Percentiles rank a stretch among this genome's conserved stretches.
These are phyloP conservation scores for Datura wrightii DNA, from an alignment of 257 asterid species.

Conservation along the genomic window DNA sequence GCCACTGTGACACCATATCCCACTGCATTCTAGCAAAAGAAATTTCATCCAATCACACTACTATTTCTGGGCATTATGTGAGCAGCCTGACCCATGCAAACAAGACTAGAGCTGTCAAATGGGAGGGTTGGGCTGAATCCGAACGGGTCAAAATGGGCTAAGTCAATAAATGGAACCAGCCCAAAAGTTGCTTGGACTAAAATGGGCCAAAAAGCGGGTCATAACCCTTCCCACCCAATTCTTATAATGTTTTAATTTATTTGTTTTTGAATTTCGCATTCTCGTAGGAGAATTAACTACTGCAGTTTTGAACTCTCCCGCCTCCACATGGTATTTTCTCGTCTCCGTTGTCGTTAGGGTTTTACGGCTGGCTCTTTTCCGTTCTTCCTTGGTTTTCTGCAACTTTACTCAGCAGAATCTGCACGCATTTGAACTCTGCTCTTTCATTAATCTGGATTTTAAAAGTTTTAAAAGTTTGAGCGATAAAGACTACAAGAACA, in stretches of 20 bases:
- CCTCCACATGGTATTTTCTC: too few relatives aligned
- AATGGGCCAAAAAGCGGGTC: background rate
- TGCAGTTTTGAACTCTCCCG: too few relatives aligned
- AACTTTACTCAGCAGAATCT: too few relatives aligned
- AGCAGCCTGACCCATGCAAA: constrained; percentile 21
- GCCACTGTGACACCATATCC: constrained; percentile 18
- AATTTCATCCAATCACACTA: constrained; percentile 9
- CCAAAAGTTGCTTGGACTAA: constrained; percentile 2
- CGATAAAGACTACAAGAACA: too few relatives aligned
- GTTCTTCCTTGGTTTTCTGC: too few relatives aligned
- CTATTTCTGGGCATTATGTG: constrained; percentile 11
- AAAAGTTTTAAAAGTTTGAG: too few relatives aligned
- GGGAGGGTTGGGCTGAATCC: background rate
- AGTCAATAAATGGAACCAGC: background rate
- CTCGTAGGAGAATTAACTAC: too few relatives aligned
- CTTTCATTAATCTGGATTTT: too few relatives aligned
- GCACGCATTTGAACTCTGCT: too few relatives aligned
- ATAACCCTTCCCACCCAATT: background rate
- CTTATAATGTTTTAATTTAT: background rate
- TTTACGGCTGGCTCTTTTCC: too few relatives aligned
- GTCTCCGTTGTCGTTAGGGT: too few relatives aligned
- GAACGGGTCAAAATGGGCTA: background rate
- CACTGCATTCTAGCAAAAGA: constrained; percentile 22
- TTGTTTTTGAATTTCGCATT: background rate
- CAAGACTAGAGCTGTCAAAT: constrained; percentile 18